Evolutionary conservation across 192 early-diverging fungal genomes (phyloP), one percentile per base, ranked within the genome.

Genomic region (Backusella liffmaniae): DNA sequence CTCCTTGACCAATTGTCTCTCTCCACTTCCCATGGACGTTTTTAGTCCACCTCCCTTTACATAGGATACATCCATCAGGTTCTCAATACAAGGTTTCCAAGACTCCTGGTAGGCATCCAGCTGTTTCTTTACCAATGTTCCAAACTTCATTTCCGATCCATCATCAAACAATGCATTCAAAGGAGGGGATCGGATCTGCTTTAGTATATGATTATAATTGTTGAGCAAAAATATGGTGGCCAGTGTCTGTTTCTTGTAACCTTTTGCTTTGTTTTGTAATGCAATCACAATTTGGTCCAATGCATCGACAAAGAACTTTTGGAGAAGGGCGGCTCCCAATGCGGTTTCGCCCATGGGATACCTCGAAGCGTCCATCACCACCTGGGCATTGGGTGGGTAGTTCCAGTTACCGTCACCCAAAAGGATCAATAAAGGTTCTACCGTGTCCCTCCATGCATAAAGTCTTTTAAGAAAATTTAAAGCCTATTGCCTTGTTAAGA

Each of bases 221-320:
- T 96, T 96, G 29, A 96, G 83, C 37, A 94, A 76, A 76, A 96
- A 96, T n/a, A 96, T 79, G 7, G 80, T 77, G 0, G 88, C 83
- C 34, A 96, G 73, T 0, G 90, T 83, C n/a, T 86, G 84, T 69
- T 92, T 90, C 62, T 94, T 93, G 81, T 95, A 95, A 16, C 82
- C 82, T 59, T 85, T 91, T 18, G 94, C 83, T 79, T 94, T 94
- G 5, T 51, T 70, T 32, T 95, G 91, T 53, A 96, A 76, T n/a
- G 84, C 90, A 8, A 79, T 79, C 12, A 81, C 74, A 53, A 96
- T 82, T 3, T 85, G 75, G 65, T 89, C 85, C 5, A 95, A 59
- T 21, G 84, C 77, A 73, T 92, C 90, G 44, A 80, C 78, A 79
- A 79, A 77, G 12, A 81, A 72, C 16, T 74, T 75, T 75, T 77